phyloP scores from a whole-genome alignment of 305 asterid species.

The Salvia sclarea region DNA sequence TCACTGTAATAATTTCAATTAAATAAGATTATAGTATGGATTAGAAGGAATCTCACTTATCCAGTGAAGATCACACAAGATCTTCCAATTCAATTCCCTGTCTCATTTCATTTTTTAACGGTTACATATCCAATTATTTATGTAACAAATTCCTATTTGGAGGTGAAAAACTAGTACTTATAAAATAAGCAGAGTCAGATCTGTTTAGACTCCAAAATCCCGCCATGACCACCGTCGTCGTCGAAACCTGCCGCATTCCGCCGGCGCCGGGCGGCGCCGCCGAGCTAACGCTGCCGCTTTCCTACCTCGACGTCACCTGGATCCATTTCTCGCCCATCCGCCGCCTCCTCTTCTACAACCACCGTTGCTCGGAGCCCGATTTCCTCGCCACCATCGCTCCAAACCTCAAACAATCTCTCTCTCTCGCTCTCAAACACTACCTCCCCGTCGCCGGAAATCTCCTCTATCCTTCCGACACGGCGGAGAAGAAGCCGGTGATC shows the following conservation, averaged over 20 bases:
- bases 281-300: conserved; percentile 37
- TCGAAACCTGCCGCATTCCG: conserved; percentile 32
- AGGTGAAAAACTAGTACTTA: no score
- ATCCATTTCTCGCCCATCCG: conserved; percentile 36
- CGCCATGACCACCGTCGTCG: conserved; percentile 27
- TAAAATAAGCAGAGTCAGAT: no score
- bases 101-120: no score
- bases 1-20: no score
- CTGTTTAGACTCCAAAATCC: neutral
- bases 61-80: neutral
- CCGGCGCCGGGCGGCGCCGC: conserved; percentile 36
- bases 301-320: conserved; percentile 47
- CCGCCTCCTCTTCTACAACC: conserved; percentile 42
- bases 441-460: conserved; percentile 23
- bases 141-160: no score
- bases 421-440: conserved; percentile 31
- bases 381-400: conserved; percentile 31
- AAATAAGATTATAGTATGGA: no score
- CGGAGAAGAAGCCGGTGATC: neutral
- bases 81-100: neutral
- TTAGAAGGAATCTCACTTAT: neutral
- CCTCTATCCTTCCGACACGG: conserved; percentile 8
- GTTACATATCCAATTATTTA: no score
- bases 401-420: conserved; percentile 30
- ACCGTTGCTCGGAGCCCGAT: conserved; percentile 32